A percentile compares a stretch with the other conserved stretches of the same genome.
Conservation (phyloP, 495 filamentous ascomycete genomes). For the Lophiotrema nucula region DNA sequence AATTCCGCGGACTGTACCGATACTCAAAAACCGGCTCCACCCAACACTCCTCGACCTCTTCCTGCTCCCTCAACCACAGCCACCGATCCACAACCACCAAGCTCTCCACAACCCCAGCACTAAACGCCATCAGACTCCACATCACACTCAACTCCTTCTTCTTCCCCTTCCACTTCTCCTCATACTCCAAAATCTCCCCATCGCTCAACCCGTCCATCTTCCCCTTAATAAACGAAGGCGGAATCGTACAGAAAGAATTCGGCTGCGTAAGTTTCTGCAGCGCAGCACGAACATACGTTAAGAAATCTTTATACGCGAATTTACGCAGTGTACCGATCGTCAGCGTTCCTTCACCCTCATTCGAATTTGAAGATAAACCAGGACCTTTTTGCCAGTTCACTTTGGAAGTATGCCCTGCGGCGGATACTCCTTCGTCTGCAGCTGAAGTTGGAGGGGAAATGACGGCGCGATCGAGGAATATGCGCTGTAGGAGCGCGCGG, state of each 20-base stretch:
- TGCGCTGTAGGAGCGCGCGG: conserved; percentile 82
- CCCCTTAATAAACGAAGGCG: conserved; percentile 51
- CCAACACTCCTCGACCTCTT: conserved; percentile 59
- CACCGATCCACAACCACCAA: conserved; percentile 89
- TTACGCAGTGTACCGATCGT: conserved; percentile 85
- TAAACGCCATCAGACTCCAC: conserved; percentile 96
- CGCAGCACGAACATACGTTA: conserved; percentile 76
- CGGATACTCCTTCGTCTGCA: conserved; percentile 41
- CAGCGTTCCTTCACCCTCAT: conserved; percentile 45
- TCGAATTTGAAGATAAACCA: conserved; percentile 28
- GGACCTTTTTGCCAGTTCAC: conserved; percentile 24
- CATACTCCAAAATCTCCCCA: conserved; percentile 70
- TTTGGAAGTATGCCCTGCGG: conserved; percentile 24
- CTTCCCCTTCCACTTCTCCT: conserved; percentile 56
- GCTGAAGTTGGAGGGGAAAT: conserved; percentile 55
- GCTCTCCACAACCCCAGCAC: conserved; percentile 81
- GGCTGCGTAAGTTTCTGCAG: conserved; percentile 63
- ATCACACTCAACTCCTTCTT: conserved; percentile 81
- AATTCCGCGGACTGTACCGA: conserved; percentile 77
- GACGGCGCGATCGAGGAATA: conserved; percentile 80
- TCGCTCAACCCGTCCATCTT: conserved; percentile 66
- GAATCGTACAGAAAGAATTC: conserved; percentile 25
- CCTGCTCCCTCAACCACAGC: conserved; percentile 80
- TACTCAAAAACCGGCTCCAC: conserved; percentile 94
- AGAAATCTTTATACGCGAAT: conserved; percentile 72